Percentiles rank a stretch among this genome's conserved stretches.
phyloP scores from a whole-genome alignment of 2,329 filamentous ascomycete genomes.

The Pseudogymnoascus sp. region DNA sequence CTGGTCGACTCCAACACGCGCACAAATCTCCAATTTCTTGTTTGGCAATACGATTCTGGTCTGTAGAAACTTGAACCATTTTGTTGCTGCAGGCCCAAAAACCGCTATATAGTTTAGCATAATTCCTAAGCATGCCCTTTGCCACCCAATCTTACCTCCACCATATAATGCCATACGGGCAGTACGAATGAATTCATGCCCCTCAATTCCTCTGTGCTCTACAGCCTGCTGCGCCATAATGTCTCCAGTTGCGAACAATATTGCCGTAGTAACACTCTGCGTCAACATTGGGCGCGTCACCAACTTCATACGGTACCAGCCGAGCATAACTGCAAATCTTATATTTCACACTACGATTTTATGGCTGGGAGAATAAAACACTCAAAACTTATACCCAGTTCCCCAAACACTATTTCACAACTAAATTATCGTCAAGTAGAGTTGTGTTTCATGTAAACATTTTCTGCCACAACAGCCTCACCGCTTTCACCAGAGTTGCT shows the following conservation, averaged over 20 bases:
- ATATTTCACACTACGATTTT: neutral
- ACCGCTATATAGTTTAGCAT: slow-evolving; percentile 37
- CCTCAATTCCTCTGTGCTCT: slow-evolving; percentile 66
- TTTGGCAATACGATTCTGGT: slow-evolving; percentile 48
- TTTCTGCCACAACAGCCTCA: neutral
- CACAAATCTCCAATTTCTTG: slow-evolving; percentile 50
- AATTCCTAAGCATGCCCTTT: neutral
- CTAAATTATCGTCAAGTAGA: neutral
- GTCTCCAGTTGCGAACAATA: slow-evolving; percentile 90
- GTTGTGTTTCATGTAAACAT: neutral
- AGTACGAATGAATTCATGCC: slow-evolving; percentile 66
- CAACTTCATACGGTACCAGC: slow-evolving; percentile 66
- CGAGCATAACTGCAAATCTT: neutral
- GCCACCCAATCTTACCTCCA: slow-evolving; percentile 46
- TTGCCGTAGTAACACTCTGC: slow-evolving; percentile 78
- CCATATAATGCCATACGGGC: slow-evolving; percentile 75
- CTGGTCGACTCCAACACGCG: slow-evolving; percentile 58
- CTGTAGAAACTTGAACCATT: slow-evolving; percentile 61
- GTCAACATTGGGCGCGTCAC: slow-evolving; percentile 77
- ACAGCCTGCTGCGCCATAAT: slow-evolving; percentile 83
- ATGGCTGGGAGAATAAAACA: neutral
- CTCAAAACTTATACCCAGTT: neutral
- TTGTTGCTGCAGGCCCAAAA: slow-evolving; percentile 63
- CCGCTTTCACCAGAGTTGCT: neutral
- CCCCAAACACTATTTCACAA: neutral